Base-by-base conservation (phyloP, 192 early-diverging fungal genomes). In the Podila horticola region DNA sequence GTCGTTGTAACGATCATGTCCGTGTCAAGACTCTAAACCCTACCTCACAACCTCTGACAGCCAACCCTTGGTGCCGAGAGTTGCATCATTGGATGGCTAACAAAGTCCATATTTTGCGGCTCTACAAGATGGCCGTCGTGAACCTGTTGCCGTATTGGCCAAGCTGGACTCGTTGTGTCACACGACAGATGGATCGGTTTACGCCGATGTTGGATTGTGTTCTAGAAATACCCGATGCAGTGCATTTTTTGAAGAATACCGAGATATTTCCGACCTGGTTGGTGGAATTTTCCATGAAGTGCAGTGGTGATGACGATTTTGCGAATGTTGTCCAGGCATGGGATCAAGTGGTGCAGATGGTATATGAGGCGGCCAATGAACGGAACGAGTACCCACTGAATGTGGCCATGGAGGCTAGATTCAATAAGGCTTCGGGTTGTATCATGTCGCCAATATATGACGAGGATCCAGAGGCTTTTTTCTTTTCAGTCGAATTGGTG, bases 391-490 rank as follows among this genome's bases (percentile, higher is more conserved):
- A 62, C 34, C 61, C 36, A 28, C 34, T 65, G 41, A 65, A 4
- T 12, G 48, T 65, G 63, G 63, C 26, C 24, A 36, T 62, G 61
- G 64, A 66, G 24, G n/a, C 45, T 45, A 30, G 72, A 58, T 64
- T 74, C 55, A 59, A 41, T 19, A 65, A 59, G 48, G 58, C 72
- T 9, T 74, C 72, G 24, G 20, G 59, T 7, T 38, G 57, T 26
- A 49, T 66, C 51, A 58, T 69, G 52, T 69, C 67, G 36, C 50
- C 50, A 19, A 59, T 69, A 1, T 69, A 69, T 69, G 67, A 69
- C n/a, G 58, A 60, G 17, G 58, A 69, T 60, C 51, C 67, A 9
- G 36, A 31, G 49, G 45, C 36, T 26, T 69, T 58, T 26, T 69
- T 58, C 58, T 41, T 60, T 19, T 29, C 36, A 17, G 36, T 69